Percentiles rank a stretch among this genome's conserved stretches.
These are phyloP conservation scores for Hyphodiscus sp. DNA, from an alignment of 2,329 filamentous ascomycete genomes.

Conservation along the genomic window DNA sequence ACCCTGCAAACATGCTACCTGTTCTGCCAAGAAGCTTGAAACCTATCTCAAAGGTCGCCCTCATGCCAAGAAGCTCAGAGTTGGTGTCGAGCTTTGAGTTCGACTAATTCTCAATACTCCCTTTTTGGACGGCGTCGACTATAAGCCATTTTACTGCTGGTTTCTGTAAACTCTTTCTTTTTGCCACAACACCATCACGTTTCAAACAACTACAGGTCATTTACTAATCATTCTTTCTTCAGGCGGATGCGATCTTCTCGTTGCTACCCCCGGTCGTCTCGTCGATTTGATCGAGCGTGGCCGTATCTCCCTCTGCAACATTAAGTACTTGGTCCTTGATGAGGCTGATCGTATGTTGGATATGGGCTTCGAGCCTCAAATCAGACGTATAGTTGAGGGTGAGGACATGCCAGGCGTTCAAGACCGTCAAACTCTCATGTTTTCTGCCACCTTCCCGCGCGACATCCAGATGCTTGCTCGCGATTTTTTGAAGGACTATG, in stretches of 20 bases:
- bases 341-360: conserved; percentile 99
- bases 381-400: conserved; percentile 94
- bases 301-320: conserved; percentile 94
- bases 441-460: conserved; percentile 97
- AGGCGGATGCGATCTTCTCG: conserved; percentile 82
- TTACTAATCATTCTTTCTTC: conserved; percentile 1
- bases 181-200: too few species aligned
- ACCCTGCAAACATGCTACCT: too few species aligned
- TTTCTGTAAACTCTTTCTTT: too few species aligned
- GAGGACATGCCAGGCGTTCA: conserved; percentile 91
- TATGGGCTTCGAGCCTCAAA: conserved; percentile 99
- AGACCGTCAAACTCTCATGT: conserved; percentile 97
- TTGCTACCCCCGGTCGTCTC: conserved; percentile 93
- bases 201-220: conserved; percentile 1
- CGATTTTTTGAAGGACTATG: conserved; percentile 98
- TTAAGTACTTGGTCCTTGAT: conserved; percentile 98
- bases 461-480: conserved; percentile 99
- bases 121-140: too few species aligned
- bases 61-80: too few species aligned
- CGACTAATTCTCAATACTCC: too few species aligned
- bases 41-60: too few species aligned
- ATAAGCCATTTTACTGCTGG: too few species aligned
- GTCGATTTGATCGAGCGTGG: conserved; percentile 98
- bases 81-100: too few species aligned
- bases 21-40: too few species aligned